These are phyloP conservation scores for Beverwykella pulmonaria DNA, from an alignment of 495 filamentous ascomycete species.

Conservation along the genomic window DNA sequence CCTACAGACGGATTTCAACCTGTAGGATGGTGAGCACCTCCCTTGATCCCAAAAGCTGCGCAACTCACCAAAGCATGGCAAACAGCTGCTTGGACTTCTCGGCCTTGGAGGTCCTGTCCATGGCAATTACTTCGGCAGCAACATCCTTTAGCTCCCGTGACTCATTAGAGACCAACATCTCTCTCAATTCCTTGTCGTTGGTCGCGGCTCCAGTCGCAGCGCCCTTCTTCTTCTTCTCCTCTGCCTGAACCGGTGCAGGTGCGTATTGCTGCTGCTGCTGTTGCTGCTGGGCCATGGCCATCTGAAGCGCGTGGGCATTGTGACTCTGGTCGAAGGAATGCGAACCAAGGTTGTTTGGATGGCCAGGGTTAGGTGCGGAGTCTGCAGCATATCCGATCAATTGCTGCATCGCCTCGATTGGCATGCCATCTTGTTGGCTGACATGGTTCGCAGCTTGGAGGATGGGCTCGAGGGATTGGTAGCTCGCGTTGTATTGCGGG, in stretches of 20 bases:
- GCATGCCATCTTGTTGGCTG: constrained; percentile 31
- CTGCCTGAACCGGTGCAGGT: constrained; percentile 61
- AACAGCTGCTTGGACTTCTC: constrained; percentile 96
- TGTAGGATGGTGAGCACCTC: constrained; percentile 43
- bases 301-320: neutral
- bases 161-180: constrained; percentile 75
- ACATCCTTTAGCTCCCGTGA: constrained; percentile 78
- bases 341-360: neutral
- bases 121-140: constrained; percentile 73
- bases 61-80: constrained; percentile 88
- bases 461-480: constrained; percentile 24
- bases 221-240: constrained; percentile 66
- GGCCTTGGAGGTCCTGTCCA: constrained; percentile 77
- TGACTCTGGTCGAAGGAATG: constrained; percentile 22
- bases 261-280: constrained; percentile 15
- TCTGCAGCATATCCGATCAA: constrained; percentile 18
- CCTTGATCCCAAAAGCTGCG: neutral
- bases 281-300: constrained; percentile 1
- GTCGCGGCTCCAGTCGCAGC: constrained; percentile 70
- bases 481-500: constrained; percentile 13
- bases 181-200: constrained; percentile 89
- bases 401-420: constrained; percentile 25
- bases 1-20: constrained; percentile 81
- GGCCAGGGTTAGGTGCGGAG: neutral
- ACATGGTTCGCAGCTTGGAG: constrained; percentile 35